Conservation (phyloP, 306 rosid species). For the Quercus rubra region DNA sequence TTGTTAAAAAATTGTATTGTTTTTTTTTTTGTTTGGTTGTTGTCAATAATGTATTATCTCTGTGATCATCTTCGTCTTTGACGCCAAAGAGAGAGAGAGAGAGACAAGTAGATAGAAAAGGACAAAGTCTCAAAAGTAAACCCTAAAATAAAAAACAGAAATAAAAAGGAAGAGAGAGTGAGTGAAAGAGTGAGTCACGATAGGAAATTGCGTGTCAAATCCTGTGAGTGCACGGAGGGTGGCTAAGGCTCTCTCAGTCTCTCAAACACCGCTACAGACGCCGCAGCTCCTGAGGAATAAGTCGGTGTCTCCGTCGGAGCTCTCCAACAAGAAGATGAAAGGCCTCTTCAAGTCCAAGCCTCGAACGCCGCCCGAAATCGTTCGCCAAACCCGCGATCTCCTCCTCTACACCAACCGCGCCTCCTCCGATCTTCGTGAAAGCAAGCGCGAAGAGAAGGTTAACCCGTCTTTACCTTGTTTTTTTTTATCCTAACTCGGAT, state of each 20-base stretch:
- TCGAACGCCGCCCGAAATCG: conserved; percentile 77
- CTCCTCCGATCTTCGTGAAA: conserved; percentile 56
- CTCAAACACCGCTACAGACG: not conserved
- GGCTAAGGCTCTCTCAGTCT: conserved; percentile 2
- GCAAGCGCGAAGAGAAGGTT: conserved; percentile 95
- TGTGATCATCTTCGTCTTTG: conserved; percentile 1
- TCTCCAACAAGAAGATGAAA: conserved; percentile 52
- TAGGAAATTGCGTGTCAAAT: conserved; percentile 40
- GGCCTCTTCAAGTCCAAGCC: conserved; percentile 95
- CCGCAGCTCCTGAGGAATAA: not conserved
- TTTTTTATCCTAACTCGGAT: not conserved
- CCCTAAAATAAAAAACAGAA: not conserved
- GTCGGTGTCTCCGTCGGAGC: conserved; percentile 13
- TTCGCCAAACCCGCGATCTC: conserved; percentile 90
- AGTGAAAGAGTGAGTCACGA: not conserved
- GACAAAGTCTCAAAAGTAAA: too few relatives aligned
- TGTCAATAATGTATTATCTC: not conserved
- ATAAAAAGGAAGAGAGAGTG: not conserved
- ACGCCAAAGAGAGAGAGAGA: not conserved
- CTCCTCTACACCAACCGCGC: conserved; percentile 50
- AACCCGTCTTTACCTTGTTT: not conserved
- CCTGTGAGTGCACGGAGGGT: conserved; percentile 24
- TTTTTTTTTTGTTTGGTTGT: too few relatives aligned
- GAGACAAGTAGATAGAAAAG: too few relatives aligned
- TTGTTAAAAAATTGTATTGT: not conserved